These are phyloP conservation scores for Suillus fuscotomentosus DNA, from an alignment of 768 basidiomycete genomes.

Conservation along the genomic window DNA sequence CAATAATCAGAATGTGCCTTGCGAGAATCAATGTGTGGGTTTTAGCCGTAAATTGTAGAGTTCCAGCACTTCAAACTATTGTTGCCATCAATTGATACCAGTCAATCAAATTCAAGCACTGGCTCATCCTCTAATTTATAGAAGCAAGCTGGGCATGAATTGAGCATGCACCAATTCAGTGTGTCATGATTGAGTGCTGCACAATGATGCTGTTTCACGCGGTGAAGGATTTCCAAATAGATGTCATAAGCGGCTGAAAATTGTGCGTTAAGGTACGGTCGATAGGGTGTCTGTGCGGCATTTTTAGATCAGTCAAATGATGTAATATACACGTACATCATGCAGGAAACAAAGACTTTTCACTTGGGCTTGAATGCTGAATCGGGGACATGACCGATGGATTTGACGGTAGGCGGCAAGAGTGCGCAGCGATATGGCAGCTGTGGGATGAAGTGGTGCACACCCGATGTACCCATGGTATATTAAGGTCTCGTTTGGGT, in stretches of 20 bases:
- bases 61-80: background rate
- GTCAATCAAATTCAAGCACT: background rate
- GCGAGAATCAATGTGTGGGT: background rate
- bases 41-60: background rate
- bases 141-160: background rate
- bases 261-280: background rate
- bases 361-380: background rate
- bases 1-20: background rate
- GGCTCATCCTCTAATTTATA: background rate
- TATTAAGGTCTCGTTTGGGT: background rate
- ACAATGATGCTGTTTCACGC: background rate
- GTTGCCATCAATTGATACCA: background rate
- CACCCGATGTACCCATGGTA: background rate
- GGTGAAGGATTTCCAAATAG: background rate
- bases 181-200: background rate
- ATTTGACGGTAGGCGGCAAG: background rate
- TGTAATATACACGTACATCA: background rate
- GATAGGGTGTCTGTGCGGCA: background rate
- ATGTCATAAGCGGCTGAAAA: background rate
- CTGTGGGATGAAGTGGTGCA: background rate
- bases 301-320: background rate
- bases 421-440: background rate
- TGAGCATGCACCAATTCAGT: background rate
- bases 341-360: background rate
- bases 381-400: background rate